A percentile compares a stretch with the other conserved stretches of the same genome.
Conservation (phyloP, 2,329 filamentous ascomycete genomes). For the Fusarium guadeloupense region DNA sequence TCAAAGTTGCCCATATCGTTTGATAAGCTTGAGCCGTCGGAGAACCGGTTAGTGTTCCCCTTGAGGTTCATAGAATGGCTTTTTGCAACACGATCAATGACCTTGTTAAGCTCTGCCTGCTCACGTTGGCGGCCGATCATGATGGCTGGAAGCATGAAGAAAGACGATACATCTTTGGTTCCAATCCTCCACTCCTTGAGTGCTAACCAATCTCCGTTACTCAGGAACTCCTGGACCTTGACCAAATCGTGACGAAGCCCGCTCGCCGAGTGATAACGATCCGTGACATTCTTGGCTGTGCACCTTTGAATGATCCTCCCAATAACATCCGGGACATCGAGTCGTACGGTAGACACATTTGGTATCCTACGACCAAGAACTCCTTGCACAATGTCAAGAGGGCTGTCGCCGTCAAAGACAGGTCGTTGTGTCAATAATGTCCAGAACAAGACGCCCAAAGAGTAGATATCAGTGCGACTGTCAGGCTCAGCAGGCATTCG, state of each 20-base stretch:
- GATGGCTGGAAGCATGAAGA: conserved; percentile 83
- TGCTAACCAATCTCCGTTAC: conserved; percentile 75
- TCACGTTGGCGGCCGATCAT: conserved; percentile 85
- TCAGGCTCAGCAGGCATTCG: conserved; percentile 93
- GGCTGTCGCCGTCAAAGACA: conserved; percentile 80
- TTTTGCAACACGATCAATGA: conserved; percentile 80
- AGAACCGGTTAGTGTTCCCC: conserved; percentile 56
- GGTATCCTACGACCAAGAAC: conserved; percentile 83
- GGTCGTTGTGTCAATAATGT: conserved; percentile 81
- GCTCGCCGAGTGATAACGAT: conserved; percentile 89
- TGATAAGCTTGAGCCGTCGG: conserved; percentile 64
- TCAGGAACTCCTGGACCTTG: conserved; percentile 77
- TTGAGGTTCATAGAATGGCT: conserved; percentile 64
- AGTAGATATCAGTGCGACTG: conserved; percentile 92
- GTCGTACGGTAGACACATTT: conserved; percentile 76
- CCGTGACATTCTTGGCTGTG: conserved; percentile 86
- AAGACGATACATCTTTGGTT: conserved; percentile 88
- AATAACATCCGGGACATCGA: conserved; percentile 85
- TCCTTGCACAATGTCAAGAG: conserved; percentile 90
- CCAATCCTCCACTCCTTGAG: conserved; percentile 80
- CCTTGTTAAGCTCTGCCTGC: conserved; percentile 72
- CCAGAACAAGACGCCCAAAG: conserved; percentile 89
- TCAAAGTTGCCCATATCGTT: conserved; percentile 58
- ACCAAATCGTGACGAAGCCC: conserved; percentile 84
- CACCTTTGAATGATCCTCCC: conserved; percentile 89